Conservation (phyloP, 129 eudicot genomes). For the Saposhnikovia divaricata region DNA sequence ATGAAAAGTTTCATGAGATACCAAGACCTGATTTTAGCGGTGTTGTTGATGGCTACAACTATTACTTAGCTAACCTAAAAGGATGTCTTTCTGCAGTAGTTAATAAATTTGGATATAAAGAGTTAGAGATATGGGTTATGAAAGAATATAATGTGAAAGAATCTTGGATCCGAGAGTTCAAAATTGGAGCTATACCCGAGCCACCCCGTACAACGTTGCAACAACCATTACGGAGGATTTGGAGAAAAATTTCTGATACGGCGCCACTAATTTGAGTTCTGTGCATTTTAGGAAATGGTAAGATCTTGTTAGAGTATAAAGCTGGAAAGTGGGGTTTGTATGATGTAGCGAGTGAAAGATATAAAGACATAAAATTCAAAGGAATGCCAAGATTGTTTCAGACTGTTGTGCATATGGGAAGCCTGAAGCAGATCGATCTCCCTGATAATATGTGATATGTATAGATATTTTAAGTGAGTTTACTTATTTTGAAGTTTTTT, state of each 20-base stretch:
- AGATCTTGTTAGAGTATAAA: constrained; percentile 42
- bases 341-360: constrained; percentile 29
- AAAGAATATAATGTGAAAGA: constrained; percentile 27
- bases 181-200: constrained; percentile 10
- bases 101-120: not conserved
- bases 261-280: constrained; percentile 7
- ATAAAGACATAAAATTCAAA: not conserved
- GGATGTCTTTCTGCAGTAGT: constrained; percentile 40
- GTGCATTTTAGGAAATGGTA: constrained; percentile 31
- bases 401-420: constrained; percentile 2
- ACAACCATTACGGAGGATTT: constrained; percentile 4
- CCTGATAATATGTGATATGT: no score
- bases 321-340: constrained; percentile 43
- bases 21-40: constrained; percentile 21
- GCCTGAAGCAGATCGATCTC: not conserved
- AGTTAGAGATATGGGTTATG: constrained; percentile 40
- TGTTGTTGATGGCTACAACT: not conserved
- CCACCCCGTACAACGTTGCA: not conserved
- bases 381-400: constrained; percentile 1
- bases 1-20: constrained; percentile 42
- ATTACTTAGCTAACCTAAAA: constrained; percentile 28
- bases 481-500: no score
- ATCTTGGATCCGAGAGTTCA: constrained; percentile 43
- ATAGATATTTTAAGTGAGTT: no score
- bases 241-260: constrained; percentile 13